Evolutionary conservation across 768 basidiomycete species (phyloP).

Genomic region (Phanerochaete carnosa): DNA sequence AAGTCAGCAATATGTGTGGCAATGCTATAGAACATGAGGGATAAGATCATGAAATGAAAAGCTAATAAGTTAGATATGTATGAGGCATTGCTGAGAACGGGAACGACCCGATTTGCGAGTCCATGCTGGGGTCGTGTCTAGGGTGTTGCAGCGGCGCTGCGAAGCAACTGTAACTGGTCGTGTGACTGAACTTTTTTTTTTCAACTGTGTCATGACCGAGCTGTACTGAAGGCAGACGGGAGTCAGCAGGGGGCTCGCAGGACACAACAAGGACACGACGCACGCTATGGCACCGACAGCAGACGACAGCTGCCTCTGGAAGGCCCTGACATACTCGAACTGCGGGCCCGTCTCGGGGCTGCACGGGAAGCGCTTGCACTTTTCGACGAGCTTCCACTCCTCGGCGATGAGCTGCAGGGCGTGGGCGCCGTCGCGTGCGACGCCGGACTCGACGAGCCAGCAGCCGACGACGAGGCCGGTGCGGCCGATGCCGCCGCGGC

Average conservation of each 20-base stretch:
- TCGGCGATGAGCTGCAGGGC: slow-evolving; percentile 61
- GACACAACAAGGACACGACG: background rate
- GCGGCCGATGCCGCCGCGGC: slow-evolving; percentile 74
- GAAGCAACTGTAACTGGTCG: no score
- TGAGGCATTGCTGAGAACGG: no score
- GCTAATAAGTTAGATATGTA: no score
- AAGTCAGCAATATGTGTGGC: no score
- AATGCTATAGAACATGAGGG: no score
- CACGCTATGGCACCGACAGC: background rate
- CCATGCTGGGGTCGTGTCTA: no score
- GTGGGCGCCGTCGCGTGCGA: slow-evolving; percentile 58
- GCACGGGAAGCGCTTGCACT: slow-evolving; percentile 70
- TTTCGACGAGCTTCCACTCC: slow-evolving; percentile 76
- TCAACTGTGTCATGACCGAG: background rate
- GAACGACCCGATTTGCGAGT: no score
- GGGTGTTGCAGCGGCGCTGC: no score
- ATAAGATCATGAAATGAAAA: no score
- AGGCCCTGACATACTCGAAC: slow-evolving; percentile 70
- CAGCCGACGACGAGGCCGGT: slow-evolving; percentile 65
- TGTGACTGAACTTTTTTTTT: background rate
- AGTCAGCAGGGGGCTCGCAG: background rate
- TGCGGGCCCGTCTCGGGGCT: slow-evolving; percentile 81
- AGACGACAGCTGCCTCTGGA: slow-evolving; percentile 22
- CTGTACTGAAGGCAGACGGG: background rate
- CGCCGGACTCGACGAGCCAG: slow-evolving; percentile 70